Percentiles rank a stretch among this genome's conserved stretches.
Conservation (phyloP, 441 rosid species). For the Gossypium davidsonii region DNA sequence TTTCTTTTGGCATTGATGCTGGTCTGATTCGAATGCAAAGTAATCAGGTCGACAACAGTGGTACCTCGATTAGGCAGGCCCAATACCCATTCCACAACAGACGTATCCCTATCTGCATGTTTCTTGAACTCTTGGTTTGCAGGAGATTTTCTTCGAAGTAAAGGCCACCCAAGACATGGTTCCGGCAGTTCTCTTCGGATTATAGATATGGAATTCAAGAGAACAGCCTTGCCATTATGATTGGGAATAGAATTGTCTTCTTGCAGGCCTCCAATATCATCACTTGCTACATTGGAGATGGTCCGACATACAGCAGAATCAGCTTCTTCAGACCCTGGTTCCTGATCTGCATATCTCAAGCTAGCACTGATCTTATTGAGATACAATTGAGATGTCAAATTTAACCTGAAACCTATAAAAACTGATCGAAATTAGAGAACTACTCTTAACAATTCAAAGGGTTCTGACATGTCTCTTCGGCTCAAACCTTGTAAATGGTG, state of each 20-base stretch:
- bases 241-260: background rate
- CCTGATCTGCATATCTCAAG: conserved; percentile 9
- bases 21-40: conserved; percentile 13
- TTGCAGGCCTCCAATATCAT: conserved; percentile 10
- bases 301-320: background rate
- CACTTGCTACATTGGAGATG: conserved; percentile 7
- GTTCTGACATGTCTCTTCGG: background rate
- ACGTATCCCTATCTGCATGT: conserved; percentile 6
- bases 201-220: conserved; percentile 25
- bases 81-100: conserved; percentile 23
- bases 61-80: conserved; percentile 11
- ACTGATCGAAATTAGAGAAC: background rate
- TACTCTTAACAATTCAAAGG: background rate
- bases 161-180: conserved; percentile 29
- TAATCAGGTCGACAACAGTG: background rate
- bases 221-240: background rate
- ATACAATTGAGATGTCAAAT: conserved; percentile 6
- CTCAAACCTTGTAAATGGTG: conserved; percentile 22
- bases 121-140: background rate
- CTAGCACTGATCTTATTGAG: background rate
- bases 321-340: background rate
- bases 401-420: conserved; percentile 23
- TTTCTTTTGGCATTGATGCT: background rate
- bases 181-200: conserved; percentile 31
- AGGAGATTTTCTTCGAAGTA: conserved; percentile 10